phyloP scores from a whole-genome alignment of 2,329 filamentous ascomycete genomes.

The Epichloe elymi region DNA sequence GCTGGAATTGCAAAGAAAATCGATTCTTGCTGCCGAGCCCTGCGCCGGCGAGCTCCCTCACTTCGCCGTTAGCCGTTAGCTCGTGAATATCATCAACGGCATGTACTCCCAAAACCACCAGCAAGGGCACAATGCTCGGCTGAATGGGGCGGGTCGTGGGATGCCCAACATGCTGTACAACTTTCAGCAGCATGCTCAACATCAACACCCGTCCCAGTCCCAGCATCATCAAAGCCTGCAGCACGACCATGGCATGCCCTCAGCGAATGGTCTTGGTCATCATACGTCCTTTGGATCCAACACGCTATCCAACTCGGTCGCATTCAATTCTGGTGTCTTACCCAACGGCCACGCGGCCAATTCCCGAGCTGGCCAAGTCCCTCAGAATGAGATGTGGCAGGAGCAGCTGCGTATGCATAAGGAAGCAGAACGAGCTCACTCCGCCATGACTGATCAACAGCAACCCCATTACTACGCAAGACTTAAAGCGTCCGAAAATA shows the following conservation, averaged over 20 bases:
- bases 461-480: slow-evolving; percentile 60
- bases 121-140: slow-evolving; percentile 60
- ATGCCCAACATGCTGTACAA: slow-evolving; percentile 56
- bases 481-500: slow-evolving; percentile 56
- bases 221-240: slow-evolving; percentile 51
- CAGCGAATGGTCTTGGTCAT: slow-evolving; percentile 39
- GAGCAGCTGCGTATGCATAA: slow-evolving; percentile 74
- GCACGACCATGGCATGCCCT: slow-evolving; percentile 42
- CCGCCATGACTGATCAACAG: slow-evolving; percentile 55
- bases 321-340: slow-evolving; percentile 39
- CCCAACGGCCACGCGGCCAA: slow-evolving; percentile 43
- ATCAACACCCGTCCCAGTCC: slow-evolving; percentile 50
- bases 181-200: slow-evolving; percentile 48
- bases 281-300: slow-evolving; percentile 22
- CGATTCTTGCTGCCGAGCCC: slow-evolving; percentile 14
- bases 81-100: slow-evolving; percentile 20
- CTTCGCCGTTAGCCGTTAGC: slow-evolving; percentile 7
- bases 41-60: slow-evolving; percentile 15
- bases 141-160: slow-evolving; percentile 47
- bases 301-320: slow-evolving; percentile 49
- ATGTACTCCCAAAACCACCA: slow-evolving; percentile 67
- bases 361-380: slow-evolving; percentile 35
- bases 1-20: slow-evolving; percentile 10
- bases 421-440: slow-evolving; percentile 59
- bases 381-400: slow-evolving; percentile 64